These are phyloP conservation scores for Phanerochaete carnosa DNA, from an alignment of 768 basidiomycete species.

Conservation along the genomic window DNA sequence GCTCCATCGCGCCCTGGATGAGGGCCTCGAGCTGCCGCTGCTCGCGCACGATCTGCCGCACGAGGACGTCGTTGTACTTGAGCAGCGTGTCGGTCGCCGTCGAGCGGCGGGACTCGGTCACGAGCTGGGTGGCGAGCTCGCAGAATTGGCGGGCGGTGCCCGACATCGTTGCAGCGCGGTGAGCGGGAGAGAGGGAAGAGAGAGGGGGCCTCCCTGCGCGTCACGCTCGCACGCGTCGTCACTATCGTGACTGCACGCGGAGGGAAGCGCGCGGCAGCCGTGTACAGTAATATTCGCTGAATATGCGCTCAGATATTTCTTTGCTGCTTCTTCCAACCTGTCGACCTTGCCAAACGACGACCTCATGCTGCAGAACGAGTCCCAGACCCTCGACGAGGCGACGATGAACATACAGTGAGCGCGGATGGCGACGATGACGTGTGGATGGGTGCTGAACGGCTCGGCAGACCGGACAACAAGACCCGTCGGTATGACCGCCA, in stretches of 20 bases:
- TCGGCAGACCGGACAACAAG: constrained; percentile 75
- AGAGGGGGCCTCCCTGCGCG: neutral
- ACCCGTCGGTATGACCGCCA: constrained; percentile 94
- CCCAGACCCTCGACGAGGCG: constrained; percentile 46
- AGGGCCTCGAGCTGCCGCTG: constrained; percentile 81
- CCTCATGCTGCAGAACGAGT: constrained; percentile 24
- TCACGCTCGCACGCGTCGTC: constrained; percentile 6
- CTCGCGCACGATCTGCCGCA: constrained; percentile 84
- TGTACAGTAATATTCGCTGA: neutral
- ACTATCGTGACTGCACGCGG: constrained; percentile 8
- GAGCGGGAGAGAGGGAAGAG: neutral
- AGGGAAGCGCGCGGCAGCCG: neutral
- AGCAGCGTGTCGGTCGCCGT: constrained; percentile 78
- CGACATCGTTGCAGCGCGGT: constrained; percentile 25
- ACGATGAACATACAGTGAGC: constrained; percentile 39
- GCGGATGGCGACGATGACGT: neutral
- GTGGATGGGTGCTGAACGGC: constrained; percentile 5
- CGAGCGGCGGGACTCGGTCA: constrained; percentile 83
- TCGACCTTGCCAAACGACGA: neutral
- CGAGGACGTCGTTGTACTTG: constrained; percentile 89
- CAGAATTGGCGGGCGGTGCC: constrained; percentile 64
- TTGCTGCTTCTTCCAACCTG: neutral
- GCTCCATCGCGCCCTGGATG: constrained; percentile 34
- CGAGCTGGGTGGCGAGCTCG: constrained; percentile 85
- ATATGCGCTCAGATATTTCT: neutral